Conservation (phyloP, 2,329 filamentous ascomycete genomes). For the Albifimbria verrucaria region DNA sequence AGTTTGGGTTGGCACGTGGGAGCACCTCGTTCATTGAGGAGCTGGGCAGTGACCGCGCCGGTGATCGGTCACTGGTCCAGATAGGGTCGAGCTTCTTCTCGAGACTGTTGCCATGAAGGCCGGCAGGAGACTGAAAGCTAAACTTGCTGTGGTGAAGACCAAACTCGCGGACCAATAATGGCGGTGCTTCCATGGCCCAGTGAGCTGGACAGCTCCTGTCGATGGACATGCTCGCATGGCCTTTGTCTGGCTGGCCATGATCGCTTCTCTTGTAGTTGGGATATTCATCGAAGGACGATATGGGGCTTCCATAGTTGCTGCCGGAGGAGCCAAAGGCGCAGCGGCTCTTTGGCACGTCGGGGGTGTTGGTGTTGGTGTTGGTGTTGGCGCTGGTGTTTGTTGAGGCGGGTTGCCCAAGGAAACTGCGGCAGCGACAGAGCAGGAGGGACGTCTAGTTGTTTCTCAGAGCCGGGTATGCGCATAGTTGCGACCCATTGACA, state of each 20-base stretch:
- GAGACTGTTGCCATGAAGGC: conserved; percentile 47
- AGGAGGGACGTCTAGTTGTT: conserved; percentile 33
- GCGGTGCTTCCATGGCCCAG: too few relatives aligned
- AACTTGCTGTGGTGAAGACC: conserved; percentile 49
- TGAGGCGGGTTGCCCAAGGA: conserved; percentile 28
- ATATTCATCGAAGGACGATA: conserved; percentile 31
- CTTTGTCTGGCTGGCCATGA: conserved; percentile 35
- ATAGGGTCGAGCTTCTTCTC: conserved; percentile 54
- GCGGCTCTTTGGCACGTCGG: conserved; percentile 21
- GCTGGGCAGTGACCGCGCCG: conserved; percentile 41
- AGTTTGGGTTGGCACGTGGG: conserved; percentile 32
- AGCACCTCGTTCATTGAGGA: conserved; percentile 37
- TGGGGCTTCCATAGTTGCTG: conserved; percentile 40
- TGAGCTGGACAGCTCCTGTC: conserved; percentile 28
- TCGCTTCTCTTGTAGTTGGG: conserved; percentile 29
- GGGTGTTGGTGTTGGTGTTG: conserved; percentile 4
- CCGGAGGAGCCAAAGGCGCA: conserved; percentile 21
- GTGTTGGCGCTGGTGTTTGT: too few relatives aligned
- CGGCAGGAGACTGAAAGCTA: conserved; percentile 42
- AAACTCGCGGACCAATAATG: conserved; percentile 37
- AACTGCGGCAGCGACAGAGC: conserved; percentile 43
- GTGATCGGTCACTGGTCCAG: conserved; percentile 43
- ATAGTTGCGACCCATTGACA: conserved; percentile 28
- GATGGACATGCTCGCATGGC: conserved; percentile 37
- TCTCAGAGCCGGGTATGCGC: conserved; percentile 39